A percentile compares a stretch with the other conserved stretches of the same genome.
phyloP scores from a whole-genome alignment of 2,329 filamentous ascomycete species.

The Fusarium pininemorale region DNA sequence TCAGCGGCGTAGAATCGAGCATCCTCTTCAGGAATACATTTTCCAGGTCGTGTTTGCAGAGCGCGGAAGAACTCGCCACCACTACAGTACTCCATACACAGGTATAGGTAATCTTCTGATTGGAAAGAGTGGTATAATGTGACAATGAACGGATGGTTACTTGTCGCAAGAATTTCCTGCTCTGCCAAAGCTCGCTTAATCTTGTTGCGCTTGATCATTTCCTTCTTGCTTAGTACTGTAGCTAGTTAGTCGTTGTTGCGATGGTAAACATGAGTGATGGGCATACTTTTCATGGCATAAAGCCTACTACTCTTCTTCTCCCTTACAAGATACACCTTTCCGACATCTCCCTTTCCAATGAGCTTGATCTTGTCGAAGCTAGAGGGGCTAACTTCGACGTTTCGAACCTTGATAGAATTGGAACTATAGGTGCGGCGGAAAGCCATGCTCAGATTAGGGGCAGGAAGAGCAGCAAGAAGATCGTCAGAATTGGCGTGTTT shows the following conservation, averaged over 20 bases:
- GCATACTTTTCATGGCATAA: conserved; percentile 97
- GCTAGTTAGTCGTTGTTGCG: conserved; percentile 47
- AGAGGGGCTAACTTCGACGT: conserved; percentile 92
- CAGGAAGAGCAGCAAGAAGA: conserved; percentile 69
- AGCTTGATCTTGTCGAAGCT: conserved; percentile 99
- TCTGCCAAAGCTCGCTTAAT: conserved; percentile 98
- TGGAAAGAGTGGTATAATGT: conserved; percentile 99
- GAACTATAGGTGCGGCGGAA: conserved; percentile 98
- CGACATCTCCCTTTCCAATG: conserved; percentile 98
- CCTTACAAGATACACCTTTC: conserved; percentile 95
- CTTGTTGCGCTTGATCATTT: conserved; percentile 99
- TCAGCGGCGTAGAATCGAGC: conserved; percentile 97
- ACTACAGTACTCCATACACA: conserved; percentile 99
- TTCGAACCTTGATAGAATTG: conserved; percentile 98
- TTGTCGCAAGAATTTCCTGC: conserved; percentile 97
- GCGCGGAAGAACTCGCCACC: conserved; percentile 98
- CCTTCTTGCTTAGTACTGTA: conserved; percentile 96
- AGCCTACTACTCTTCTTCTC: conserved; percentile 97
- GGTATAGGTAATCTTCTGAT: conserved; percentile 96
- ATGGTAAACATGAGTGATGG: background rate
- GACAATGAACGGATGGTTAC: conserved; percentile 99
- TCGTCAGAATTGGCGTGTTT: conserved; percentile 58
- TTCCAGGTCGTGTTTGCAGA: conserved; percentile 93
- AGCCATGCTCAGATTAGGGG: conserved; percentile 73
- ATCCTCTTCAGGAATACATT: conserved; percentile 96